Evolutionary conservation across 257 asterid genomes (phyloP), one percentile per base, ranked within the genome.

Genomic region (Rehmannia glutinosa): DNA sequence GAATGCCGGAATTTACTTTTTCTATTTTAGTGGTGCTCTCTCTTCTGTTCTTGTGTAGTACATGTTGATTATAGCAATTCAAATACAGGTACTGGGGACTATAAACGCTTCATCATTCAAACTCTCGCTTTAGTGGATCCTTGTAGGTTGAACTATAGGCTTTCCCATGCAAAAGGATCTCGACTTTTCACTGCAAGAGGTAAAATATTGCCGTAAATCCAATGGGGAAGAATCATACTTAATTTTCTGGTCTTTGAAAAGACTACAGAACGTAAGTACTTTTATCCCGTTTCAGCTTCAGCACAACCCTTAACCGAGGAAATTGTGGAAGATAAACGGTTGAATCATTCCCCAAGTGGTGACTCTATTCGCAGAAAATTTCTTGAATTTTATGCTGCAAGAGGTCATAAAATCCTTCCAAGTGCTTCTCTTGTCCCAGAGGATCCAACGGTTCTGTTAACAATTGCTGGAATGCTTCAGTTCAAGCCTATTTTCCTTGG

Each of bases 391-490:
- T 92, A 87, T 78, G 96, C 95, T 66, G 78, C 86, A 12, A 80
- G 80, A 78, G 95, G 89, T 46, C 98, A 92, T 79, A 84, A 82
- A 73, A 75, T 90, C 69, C 97, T 92, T 77, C 97, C 98, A 23
- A 87, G 98, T 77, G 67, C 98, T 62, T 92, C 98, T 50, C 96
- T 92, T 62, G 98, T 92, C 17, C 98, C 98, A 13, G 98, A 92
- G 68, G 98, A 92, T 78, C 97, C 96, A 4, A 92, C 98, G 1
- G 97, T 92, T 81, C 80, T 92, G 66, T 82, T 92, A 61, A 92
- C 98, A 27, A 92, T 92, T 61, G 98, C 98, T 46, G 98, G 97
- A 72, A 92, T 92, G 97, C 97, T 92, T 75, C 98, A 83, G 84
- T 92, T 92, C 91, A 92, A 92, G 81, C 97, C 97, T 36, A 84